Base-by-base conservation (phyloP, 2,329 filamentous ascomycete species). In the Sclerotinia borealis region DNA sequence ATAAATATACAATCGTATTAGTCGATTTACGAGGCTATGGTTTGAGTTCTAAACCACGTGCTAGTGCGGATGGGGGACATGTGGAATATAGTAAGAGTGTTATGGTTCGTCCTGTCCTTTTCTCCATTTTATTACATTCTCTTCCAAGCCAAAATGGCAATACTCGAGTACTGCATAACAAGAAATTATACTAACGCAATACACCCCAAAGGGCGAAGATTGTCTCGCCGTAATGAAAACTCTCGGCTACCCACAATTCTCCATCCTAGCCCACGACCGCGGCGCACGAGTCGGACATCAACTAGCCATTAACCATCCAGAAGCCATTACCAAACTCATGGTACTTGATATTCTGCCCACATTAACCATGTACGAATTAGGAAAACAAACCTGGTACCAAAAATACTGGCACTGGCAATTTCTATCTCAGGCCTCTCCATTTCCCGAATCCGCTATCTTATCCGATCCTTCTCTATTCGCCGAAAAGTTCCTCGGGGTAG, bases 321-420 rank as follows among this genome's bases (percentile, higher is more conserved):
- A 63, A 3, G 51, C 50, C 9, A 67, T 72, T 6, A 51, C 56
- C 17, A 80, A 74, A 61, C 73, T 76, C 0, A 77, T 83, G 47
- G 65, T 83, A 1, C 74, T 83, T 2, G 82, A 84, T 63, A 83
- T 85, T 49, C 81, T 79, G 47, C 84, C 83, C 2, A 85, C 82
- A 0, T 76, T 82, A 13, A 77, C 77, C 7, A 84, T 84, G 79
- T 85, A 80, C 73, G 74, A 75, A 55, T 72, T 77, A 19, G 78
- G 77, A 3, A 67, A 78, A 59, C 67, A 76, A 5, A 72, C 73
- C 0, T 80, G 83, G 64, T 79, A 81, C 1, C 75, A 75, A 34
- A 76, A 77, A 0, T 85, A 84, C 71, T 85, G 80, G 68, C 83
- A 86, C 72, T 86, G 83, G 83, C 84, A 83, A 59, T 80, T 85